These are phyloP conservation scores for Silene latifolia DNA, from an alignment of 148 eudicot species.

Conservation along the genomic window DNA sequence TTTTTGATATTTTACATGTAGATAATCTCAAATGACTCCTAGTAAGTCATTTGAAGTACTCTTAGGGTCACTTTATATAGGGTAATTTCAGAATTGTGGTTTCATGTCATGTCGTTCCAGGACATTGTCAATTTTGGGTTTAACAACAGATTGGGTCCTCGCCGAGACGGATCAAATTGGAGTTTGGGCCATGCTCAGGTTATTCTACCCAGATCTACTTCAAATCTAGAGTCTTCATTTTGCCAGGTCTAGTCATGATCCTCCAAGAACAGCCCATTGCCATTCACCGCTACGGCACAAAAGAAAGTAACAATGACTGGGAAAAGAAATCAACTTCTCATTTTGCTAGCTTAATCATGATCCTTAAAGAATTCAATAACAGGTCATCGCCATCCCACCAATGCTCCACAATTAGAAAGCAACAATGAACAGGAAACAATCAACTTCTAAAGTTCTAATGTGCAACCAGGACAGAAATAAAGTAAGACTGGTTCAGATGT, in stretches of 20 bases:
- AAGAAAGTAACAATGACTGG: not conserved
- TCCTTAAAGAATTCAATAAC: too few species aligned
- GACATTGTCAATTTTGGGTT: too few species aligned
- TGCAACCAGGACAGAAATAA: not conserved
- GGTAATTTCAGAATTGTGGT: not conserved
- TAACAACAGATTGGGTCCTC: not conserved
- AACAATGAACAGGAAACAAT: not conserved
- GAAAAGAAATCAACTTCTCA: not conserved
- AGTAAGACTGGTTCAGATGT: conserved; percentile 2
- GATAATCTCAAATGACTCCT: not conserved
- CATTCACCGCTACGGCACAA: not conserved
- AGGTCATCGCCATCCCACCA: not conserved
- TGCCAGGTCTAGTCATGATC: not conserved
- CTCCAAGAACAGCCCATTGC: not conserved
- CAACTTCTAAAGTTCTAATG: too few species aligned
- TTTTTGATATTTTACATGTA: not conserved
- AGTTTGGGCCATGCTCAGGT: too few species aligned
- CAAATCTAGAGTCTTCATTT: not conserved
- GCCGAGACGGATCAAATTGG: too few species aligned
- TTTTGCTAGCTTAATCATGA: not conserved
- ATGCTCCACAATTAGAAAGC: not conserved
- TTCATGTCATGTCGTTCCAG: not conserved
- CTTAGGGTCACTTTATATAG: not conserved
- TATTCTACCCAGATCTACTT: too few species aligned
- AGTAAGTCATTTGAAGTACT: not conserved